Base-by-base conservation (phyloP, 2,329 filamentous ascomycete genomes). In the Fusarium concolor region DNA sequence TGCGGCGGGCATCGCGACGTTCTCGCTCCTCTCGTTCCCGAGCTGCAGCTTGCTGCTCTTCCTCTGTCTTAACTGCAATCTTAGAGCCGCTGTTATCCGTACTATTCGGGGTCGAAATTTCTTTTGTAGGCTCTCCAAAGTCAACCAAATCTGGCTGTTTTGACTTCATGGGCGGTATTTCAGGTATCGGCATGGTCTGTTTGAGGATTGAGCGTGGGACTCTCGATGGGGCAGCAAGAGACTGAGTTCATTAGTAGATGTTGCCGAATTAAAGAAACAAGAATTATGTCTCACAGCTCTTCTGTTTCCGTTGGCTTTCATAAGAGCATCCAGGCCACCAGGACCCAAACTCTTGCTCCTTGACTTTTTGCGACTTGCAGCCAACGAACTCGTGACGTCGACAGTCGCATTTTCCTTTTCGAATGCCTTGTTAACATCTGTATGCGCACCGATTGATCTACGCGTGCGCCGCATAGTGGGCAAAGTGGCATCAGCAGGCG, bases 291-390 rank as follows among this genome's bases (percentile, higher is more conserved):
- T 75, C 86, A 96, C 93, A 82, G 93, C 92, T 78, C 92, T 88
- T 73, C 92, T 85, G 77, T 97, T 96, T 33, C 92, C 92, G 75
- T 85, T 87, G 43, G 86, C 87, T 75, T 90, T 86, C 78, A 91
- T 94, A 56, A 96, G 84, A 58, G 91, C 90, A 83, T 96, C 94
- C 44, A 97, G 81, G 26, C 94, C 94, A 50, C 95, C 96, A 17
- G 96, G 95, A 4, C 96, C 96, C 71, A 99, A 90, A 80, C 95
- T 98, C 84, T 97, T 98, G 81, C 95, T 97, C 70, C 96, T 90
- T 60, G 91, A 92, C 81, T 94, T 95, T 81, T 86, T 86, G 65
- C 85, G 83, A 75, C 79, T 84, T 60, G 82, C 83, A 29, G 82
- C 84, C 69, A 84, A 75, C 58, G 82, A 80, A 68, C 86, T 84